These are phyloP conservation scores for Bruguiera hainesii DNA, from an alignment of 441 rosid species.

Conservation along the genomic window DNA sequence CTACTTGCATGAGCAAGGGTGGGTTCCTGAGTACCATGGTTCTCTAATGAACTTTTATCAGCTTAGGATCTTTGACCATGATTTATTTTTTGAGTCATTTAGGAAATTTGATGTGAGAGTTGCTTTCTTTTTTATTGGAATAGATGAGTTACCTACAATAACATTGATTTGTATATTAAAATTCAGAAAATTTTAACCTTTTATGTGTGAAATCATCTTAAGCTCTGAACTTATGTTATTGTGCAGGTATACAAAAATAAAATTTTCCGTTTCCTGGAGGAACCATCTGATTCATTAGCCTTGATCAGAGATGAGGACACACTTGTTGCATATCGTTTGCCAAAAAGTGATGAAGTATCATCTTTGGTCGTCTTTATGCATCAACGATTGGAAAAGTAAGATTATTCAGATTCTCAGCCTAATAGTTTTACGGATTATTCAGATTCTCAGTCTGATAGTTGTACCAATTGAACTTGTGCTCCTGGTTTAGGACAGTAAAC, in stretches of 20 bases:
- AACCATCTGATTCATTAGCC: conserved; percentile 49
- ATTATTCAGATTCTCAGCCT: not conserved
- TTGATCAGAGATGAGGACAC: conserved; percentile 63
- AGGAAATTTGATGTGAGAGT: not conserved
- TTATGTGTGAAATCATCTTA: not conserved
- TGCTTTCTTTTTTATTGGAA: not conserved
- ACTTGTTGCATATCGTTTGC: conserved; percentile 59
- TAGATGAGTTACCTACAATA: not conserved
- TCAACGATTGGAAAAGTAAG: conserved; percentile 44
- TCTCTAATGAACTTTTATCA: not conserved
- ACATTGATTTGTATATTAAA: not conserved
- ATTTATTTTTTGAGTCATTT: not conserved
- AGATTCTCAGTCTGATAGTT: not conserved
- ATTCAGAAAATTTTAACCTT: not conserved
- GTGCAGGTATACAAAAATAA: conserved; percentile 50
- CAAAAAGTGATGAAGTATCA: conserved; percentile 35
- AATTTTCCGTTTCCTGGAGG: conserved; percentile 45
- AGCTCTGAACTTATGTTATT: conserved; percentile 22
- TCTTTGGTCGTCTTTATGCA: conserved; percentile 57
- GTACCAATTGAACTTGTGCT: not conserved
- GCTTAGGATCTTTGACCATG: not conserved
- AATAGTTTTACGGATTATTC: conserved; percentile 16
- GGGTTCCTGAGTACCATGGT: not conserved
- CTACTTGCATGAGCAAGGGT: not conserved
- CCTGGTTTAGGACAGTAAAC: not conserved